Percentiles rank a stretch among this genome's conserved stretches.
phyloP scores from a whole-genome alignment of 169 alveolate genomes.

The Neospora caninum region DNA sequence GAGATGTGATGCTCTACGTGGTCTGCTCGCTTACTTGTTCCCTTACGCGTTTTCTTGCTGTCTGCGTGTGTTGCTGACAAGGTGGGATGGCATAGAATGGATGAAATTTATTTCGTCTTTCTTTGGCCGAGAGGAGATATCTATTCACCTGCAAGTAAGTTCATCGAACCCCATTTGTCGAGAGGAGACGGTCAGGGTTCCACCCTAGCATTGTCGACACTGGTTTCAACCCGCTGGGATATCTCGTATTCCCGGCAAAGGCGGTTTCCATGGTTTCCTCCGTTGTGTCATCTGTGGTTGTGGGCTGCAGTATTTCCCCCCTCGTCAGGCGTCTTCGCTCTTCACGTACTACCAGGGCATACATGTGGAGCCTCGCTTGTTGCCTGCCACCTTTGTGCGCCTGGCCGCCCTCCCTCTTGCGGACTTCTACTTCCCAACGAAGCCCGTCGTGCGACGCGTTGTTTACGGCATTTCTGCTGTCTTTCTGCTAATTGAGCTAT shows the following conservation, averaged over 20 bases:
- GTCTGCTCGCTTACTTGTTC: no score
- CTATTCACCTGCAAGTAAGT: slow-evolving; percentile 7
- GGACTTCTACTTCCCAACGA: slow-evolving; percentile 19
- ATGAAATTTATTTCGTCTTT: neutral
- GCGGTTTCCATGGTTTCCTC: neutral
- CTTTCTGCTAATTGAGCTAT: neutral
- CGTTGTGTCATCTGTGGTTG: neutral
- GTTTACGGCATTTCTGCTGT: slow-evolving; percentile 8
- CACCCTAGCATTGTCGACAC: no score
- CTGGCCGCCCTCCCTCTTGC: slow-evolving; percentile 29
- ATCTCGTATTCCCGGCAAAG: neutral
- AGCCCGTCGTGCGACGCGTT: neutral
- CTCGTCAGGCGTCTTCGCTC: neutral
- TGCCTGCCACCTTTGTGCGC: slow-evolving; percentile 33
- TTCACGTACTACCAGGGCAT: slow-evolving; percentile 39
- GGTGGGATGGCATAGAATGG: slow-evolving; percentile 18
- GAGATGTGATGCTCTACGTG: no score
- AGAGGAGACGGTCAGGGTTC: neutral
- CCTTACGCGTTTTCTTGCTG: no score
- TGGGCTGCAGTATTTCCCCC: slow-evolving; percentile 20
- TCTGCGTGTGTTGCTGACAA: neutral
- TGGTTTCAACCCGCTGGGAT: no score
- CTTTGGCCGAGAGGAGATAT: slow-evolving; percentile 39
- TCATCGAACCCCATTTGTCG: no score
- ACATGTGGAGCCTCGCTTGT: slow-evolving; percentile 20